A percentile compares a stretch with the other conserved stretches of the same genome.
Conservation (phyloP, 108 stramenopile species). For the Cylindrotheca closterium region DNA sequence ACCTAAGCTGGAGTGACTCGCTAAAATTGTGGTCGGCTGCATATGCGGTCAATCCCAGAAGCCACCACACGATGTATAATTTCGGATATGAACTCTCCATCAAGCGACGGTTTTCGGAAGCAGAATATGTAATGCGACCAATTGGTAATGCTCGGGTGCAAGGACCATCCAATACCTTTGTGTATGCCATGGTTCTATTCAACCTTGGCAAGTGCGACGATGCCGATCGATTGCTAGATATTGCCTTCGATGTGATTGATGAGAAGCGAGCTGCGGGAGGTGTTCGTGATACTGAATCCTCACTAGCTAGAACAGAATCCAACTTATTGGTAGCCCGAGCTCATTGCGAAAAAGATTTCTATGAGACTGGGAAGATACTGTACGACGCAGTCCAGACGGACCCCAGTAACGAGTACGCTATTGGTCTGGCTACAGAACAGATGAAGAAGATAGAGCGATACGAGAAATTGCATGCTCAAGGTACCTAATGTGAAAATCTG, state of each 20-base stretch:
- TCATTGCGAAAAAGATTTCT: conserved; percentile 32
- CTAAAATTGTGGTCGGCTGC: conserved; percentile 45
- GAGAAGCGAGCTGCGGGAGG: conserved; percentile 42
- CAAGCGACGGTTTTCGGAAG: conserved; percentile 42
- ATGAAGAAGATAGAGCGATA: conserved; percentile 29
- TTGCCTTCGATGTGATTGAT: conserved; percentile 42
- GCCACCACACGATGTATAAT: conserved; percentile 55
- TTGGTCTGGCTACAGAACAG: conserved; percentile 26
- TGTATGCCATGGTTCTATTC: conserved; percentile 58
- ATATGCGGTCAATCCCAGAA: conserved; percentile 44
- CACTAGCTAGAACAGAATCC: conserved; percentile 30
- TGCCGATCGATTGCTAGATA: conserved; percentile 33
- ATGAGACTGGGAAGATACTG: conserved; percentile 23
- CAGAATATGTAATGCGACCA: conserved; percentile 45
- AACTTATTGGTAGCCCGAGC: conserved; percentile 50
- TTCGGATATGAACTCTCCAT: conserved; percentile 58
- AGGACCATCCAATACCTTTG: conserved; percentile 52
- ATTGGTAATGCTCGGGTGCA: conserved; percentile 46
- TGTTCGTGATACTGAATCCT: conserved; percentile 24
- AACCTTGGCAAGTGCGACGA: conserved; percentile 40
- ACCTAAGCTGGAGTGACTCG: conserved; percentile 47
- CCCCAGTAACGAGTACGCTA: conserved; percentile 44
- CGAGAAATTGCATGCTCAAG: conserved; percentile 9
- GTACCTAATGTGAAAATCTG: not conserved
- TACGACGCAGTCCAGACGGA: conserved; percentile 44